A percentile compares a stretch with the other conserved stretches of the same genome.
These are phyloP conservation scores for Nasturtium officinale DNA, from an alignment of 345 rosid species.

Conservation along the genomic window DNA sequence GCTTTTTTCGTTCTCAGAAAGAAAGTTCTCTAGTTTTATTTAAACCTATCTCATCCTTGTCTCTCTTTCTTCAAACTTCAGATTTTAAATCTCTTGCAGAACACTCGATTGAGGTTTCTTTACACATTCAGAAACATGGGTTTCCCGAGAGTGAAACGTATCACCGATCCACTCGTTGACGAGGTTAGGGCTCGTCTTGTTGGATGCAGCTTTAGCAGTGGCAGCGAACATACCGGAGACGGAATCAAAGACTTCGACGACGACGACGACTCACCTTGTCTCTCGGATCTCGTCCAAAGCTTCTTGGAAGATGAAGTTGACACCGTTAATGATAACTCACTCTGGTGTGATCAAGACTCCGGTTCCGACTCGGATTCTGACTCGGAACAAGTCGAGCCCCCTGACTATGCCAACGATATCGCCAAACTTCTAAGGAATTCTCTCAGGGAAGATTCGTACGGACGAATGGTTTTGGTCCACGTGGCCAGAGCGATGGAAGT, in stretches of 20 bases:
- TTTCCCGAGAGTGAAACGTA: conserved; percentile 53
- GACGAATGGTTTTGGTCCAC: conserved; percentile 47
- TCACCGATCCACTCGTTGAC: conserved; percentile 62
- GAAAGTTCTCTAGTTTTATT: conserved; percentile 19
- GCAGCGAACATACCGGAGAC: conserved; percentile 73
- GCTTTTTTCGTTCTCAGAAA: not conserved
- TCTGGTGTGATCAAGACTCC: conserved; percentile 24
- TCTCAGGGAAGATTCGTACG: conserved; percentile 49
- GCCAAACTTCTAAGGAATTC: conserved; percentile 9
- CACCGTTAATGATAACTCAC: not conserved
- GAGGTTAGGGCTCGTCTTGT: conserved; percentile 68
- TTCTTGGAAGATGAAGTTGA: conserved; percentile 62
- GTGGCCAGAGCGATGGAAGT: conserved; percentile 55
- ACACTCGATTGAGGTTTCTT: not conserved
- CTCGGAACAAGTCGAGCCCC: conserved; percentile 46
- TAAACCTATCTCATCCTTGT: not conserved
- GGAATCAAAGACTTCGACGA: conserved; percentile 41
- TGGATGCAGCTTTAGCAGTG: conserved; percentile 61
- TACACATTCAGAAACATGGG: conserved; percentile 23
- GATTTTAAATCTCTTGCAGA: not conserved
- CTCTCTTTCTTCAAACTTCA: not conserved
- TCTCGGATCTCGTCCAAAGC: conserved; percentile 75
- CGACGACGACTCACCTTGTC: conserved; percentile 60
- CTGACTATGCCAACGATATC: conserved; percentile 46
- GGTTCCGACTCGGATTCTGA: conserved; percentile 58